phyloP scores from a whole-genome alignment of 805 yeast species.

The Nadsonia fulvescens region DNA sequence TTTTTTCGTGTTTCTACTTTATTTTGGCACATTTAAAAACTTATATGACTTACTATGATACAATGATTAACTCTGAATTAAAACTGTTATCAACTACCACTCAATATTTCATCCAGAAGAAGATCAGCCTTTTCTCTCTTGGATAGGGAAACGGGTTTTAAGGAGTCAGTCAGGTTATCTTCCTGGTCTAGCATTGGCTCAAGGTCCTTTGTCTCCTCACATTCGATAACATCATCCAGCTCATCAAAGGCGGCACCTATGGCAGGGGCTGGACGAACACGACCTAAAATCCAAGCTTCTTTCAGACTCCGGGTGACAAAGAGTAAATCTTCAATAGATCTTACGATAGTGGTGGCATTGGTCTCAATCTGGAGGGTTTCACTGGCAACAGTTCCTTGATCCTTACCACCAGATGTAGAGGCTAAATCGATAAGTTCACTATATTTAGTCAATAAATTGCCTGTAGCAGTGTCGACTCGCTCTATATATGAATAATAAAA shows the following conservation, averaged over 20 bases:
- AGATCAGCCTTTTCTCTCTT: too few species aligned
- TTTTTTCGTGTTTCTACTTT: too few species aligned
- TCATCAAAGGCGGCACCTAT: slow-evolving; percentile 6
- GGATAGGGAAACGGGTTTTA: too few species aligned
- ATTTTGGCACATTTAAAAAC: too few species aligned
- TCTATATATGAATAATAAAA: too few species aligned
- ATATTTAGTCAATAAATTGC: slow-evolving; percentile 13
- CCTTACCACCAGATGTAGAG: slow-evolving; percentile 16
- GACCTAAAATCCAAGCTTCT: slow-evolving; percentile 27
- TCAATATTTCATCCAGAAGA: too few species aligned
- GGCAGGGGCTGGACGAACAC: slow-evolving; percentile 13
- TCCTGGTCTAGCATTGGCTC: too few species aligned
- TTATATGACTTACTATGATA: too few species aligned
- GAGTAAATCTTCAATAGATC: slow-evolving; percentile 22
- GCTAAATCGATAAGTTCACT: slow-evolving; percentile 15
- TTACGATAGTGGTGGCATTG: slow-evolving; percentile 19
- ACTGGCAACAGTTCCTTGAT: slow-evolving; percentile 19
- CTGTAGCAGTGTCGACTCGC: slow-evolving; percentile 14
- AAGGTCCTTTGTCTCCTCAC: too few species aligned
- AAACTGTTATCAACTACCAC: too few species aligned
- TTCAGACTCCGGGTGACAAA: slow-evolving; percentile 22
- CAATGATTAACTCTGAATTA: too few species aligned
- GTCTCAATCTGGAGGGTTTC: slow-evolving; percentile 23
- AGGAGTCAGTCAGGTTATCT: too few species aligned
- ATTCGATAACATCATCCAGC: slow-evolving; percentile 2